A percentile compares a stretch with the other conserved stretches of the same genome.
These are phyloP conservation scores for Tolypocladium pustulatum DNA, from an alignment of 2,329 filamentous ascomycete species.

Conservation along the genomic window DNA sequence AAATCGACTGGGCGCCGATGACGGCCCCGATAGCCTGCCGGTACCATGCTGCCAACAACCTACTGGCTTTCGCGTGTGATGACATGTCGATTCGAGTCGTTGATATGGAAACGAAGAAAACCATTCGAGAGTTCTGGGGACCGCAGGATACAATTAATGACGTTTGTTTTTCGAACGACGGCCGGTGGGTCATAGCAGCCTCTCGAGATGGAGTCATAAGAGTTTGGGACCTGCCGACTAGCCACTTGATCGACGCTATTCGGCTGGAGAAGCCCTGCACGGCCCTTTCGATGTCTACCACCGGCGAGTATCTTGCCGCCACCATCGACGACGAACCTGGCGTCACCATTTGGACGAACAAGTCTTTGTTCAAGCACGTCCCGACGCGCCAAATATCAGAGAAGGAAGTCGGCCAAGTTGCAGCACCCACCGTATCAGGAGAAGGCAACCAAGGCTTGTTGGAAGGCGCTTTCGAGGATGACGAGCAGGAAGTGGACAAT, in stretches of 20 bases:
- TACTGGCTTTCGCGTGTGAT: constrained; percentile 81
- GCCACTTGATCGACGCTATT: constrained; percentile 89
- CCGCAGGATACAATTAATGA: constrained; percentile 65
- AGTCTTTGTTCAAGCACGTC: constrained; percentile 79
- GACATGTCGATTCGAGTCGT: constrained; percentile 82
- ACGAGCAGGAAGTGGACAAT: constrained; percentile 40
- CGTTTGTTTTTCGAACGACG: constrained; percentile 83
- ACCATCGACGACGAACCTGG: constrained; percentile 73
- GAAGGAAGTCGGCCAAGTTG: constrained; percentile 54
- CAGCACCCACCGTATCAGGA: constrained; percentile 66
- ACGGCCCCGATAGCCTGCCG: constrained; percentile 64
- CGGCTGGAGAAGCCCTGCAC: constrained; percentile 69
- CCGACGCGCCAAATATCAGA: constrained; percentile 79
- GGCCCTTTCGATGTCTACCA: constrained; percentile 76
- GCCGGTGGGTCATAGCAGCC: constrained; percentile 84
- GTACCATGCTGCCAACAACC: constrained; percentile 73
- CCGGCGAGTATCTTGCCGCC: constrained; percentile 90
- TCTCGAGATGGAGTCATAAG: constrained; percentile 71
- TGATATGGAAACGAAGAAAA: constrained; percentile 80
- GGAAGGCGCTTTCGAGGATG: constrained; percentile 61
- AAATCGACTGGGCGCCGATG: constrained; percentile 73
- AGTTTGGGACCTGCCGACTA: constrained; percentile 92
- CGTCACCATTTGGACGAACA: constrained; percentile 94
- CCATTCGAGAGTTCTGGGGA: constrained; percentile 88
- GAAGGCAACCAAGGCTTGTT: constrained; percentile 69